Percentiles rank a stretch among this genome's conserved stretches.
These are phyloP conservation scores for Auriscalpium orientale DNA, from an alignment of 768 basidiomycete species.

Conservation along the genomic window DNA sequence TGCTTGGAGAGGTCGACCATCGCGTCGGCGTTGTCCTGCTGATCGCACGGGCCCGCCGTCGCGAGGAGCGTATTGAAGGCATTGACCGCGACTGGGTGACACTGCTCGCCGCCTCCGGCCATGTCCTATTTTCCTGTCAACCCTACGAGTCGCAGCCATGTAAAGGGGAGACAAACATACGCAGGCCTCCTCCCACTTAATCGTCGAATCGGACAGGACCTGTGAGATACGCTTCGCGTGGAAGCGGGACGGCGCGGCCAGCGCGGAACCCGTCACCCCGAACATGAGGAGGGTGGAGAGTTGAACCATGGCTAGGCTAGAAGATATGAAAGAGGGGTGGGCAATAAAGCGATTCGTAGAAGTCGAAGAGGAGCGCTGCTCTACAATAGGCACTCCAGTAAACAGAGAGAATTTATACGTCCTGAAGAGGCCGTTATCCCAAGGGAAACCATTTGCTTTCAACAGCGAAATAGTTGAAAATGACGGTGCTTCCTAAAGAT, in stretches of 20 bases:
- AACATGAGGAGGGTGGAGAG: conserved; percentile 24
- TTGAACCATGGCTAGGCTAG: conserved; percentile 24
- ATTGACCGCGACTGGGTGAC: conserved; percentile 48
- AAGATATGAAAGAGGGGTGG: too few species aligned
- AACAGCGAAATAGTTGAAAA: too few species aligned
- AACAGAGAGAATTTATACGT: too few species aligned
- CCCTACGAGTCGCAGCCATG: background rate
- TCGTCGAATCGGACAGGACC: conserved; percentile 31
- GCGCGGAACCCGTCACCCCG: conserved; percentile 24
- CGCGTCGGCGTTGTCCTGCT: conserved; percentile 40
- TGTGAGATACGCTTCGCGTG: conserved; percentile 39
- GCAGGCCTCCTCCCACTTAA: conserved; percentile 40
- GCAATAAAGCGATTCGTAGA: too few species aligned
- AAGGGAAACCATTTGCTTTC: too few species aligned
- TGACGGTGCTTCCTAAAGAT: too few species aligned
- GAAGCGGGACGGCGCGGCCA: conserved; percentile 25
- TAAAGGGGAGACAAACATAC: conserved; percentile 24
- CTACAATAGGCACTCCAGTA: too few species aligned
- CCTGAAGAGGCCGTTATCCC: too few species aligned
- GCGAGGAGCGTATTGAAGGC: conserved; percentile 55
- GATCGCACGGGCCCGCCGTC: conserved; percentile 31
- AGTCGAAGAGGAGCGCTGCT: too few species aligned
- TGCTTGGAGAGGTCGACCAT: conserved; percentile 44
- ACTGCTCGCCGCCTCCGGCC: conserved; percentile 48
- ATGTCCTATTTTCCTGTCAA: conserved; percentile 27